A percentile compares a stretch with the other conserved stretches of the same genome.
Evolutionary conservation across 352 stramenopile species (phyloP).

Genomic region (Phytophthora tentaculata): DNA sequence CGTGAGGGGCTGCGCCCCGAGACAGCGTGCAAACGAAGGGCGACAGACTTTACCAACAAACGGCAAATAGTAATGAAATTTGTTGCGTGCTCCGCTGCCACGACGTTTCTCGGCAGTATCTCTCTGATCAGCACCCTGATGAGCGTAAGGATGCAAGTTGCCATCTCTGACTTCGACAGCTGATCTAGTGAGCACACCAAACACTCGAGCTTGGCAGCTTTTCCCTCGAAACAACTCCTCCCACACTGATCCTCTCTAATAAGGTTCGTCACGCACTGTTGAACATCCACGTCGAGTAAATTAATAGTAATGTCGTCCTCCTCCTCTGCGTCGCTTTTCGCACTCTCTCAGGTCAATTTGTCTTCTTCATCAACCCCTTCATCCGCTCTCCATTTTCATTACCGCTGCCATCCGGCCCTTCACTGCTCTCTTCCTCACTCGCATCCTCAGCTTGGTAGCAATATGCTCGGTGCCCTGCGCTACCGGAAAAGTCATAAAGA

Average conservation of each 20-base stretch:
- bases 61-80: neutral
- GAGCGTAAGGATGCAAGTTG: neutral
- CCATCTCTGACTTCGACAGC: neutral
- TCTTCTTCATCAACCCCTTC: too few species aligned
- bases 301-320: neutral
- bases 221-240: neutral
- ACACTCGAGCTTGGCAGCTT: neutral
- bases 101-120: neutral
- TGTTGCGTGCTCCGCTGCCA: neutral
- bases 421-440: too few species aligned
- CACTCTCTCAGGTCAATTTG: neutral
- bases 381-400: too few species aligned
- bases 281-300: neutral
- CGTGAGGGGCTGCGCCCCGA: neutral
- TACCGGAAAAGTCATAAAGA: too few species aligned
- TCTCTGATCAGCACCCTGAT: neutral
- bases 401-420: too few species aligned
- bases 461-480: too few species aligned
- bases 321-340: neutral
- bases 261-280: neutral
- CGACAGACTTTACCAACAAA: neutral
- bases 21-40: neutral
- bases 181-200: neutral
- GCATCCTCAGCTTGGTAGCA: too few species aligned
- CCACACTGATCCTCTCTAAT: neutral